phyloP scores from a whole-genome alignment of 805 yeast genomes.

The Candida qinlingensis region DNA sequence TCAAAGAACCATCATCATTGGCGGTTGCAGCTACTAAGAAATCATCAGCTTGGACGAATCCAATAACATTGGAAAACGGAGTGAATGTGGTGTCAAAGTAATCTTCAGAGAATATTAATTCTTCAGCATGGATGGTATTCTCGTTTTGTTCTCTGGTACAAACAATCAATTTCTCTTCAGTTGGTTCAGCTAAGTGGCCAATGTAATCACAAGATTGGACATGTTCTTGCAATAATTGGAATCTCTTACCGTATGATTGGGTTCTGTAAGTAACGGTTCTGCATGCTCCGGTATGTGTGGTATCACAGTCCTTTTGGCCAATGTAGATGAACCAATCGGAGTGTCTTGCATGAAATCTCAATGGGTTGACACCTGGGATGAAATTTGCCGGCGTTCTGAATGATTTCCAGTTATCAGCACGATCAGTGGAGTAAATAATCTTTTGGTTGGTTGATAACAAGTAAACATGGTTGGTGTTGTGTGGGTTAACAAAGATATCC shows the following conservation, averaged over 20 bases:
- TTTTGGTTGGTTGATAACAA: conserved; percentile 21
- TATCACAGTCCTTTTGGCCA: conserved; percentile 53
- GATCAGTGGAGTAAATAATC: conserved; percentile 58
- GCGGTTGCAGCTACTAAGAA: conserved; percentile 69
- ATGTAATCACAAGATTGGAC: conserved; percentile 63
- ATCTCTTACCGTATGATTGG: conserved; percentile 60
- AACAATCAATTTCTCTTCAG: conserved; percentile 48
- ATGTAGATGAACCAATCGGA: conserved; percentile 60
- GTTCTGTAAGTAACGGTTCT: conserved; percentile 55
- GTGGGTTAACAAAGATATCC: conserved; percentile 58
- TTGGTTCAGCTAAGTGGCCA: conserved; percentile 44
- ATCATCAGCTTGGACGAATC: conserved; percentile 66
- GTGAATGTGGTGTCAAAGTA: conserved; percentile 26
- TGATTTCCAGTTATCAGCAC: conserved; percentile 46
- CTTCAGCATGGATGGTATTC: conserved; percentile 26
- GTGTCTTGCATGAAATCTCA: conserved; percentile 60
- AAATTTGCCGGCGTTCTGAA: conserved; percentile 50
- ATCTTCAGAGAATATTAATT: conserved; percentile 26
- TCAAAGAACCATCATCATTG: conserved; percentile 44
- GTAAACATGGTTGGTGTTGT: conserved; percentile 43
- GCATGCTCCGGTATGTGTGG: conserved; percentile 36
- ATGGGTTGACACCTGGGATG: conserved; percentile 40
- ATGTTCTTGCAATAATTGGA: conserved; percentile 46
- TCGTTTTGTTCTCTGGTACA: conserved; percentile 49
- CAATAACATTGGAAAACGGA: conserved; percentile 56